These are phyloP conservation scores for Pisolithus albus DNA, from an alignment of 768 basidiomycete genomes.

Conservation along the genomic window DNA sequence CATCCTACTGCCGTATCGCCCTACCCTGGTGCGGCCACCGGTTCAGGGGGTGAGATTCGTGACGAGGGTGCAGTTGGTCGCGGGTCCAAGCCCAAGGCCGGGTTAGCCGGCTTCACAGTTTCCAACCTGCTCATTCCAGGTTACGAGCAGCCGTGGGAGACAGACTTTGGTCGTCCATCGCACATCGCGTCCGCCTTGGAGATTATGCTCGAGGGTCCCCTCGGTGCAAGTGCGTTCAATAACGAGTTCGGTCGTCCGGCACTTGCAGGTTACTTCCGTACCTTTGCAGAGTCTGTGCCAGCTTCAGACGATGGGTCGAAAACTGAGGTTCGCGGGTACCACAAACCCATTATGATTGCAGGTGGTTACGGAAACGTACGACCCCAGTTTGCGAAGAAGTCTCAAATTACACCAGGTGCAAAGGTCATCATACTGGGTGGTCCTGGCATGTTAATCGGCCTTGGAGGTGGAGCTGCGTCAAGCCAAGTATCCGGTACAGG, in stretches of 20 bases:
- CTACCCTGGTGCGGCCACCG: slow-evolving; percentile 97
- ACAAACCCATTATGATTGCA: slow-evolving; percentile 99
- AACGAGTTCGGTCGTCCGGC: slow-evolving; percentile 97
- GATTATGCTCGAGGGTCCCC: slow-evolving; percentile 95
- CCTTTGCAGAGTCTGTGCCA: slow-evolving; percentile 77
- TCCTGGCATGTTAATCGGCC: slow-evolving; percentile 91
- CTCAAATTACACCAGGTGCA: slow-evolving; percentile 68
- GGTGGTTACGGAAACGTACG: slow-evolving; percentile 95
- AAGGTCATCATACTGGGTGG: slow-evolving; percentile 92
- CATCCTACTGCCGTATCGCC: slow-evolving; percentile 98
- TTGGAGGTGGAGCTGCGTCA: slow-evolving; percentile 94
- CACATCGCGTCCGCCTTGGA: slow-evolving; percentile 92
- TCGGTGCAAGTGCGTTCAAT: slow-evolving; percentile 95
- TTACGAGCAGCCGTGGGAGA: slow-evolving; percentile 92
- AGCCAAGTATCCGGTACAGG: slow-evolving; percentile 88
- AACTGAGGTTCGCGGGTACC: slow-evolving; percentile 84
- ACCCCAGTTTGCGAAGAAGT: slow-evolving; percentile 74
- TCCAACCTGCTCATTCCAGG: slow-evolving; percentile 92
- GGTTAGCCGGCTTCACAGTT: slow-evolving; percentile 86
- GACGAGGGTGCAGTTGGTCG: slow-evolving; percentile 96
- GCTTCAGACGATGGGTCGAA: slow-evolving; percentile 38
- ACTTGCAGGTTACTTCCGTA: slow-evolving; percentile 90
- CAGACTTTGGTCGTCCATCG: slow-evolving; percentile 80
- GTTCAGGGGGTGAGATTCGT: slow-evolving; percentile 96
- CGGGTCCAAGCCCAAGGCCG: slow-evolving; percentile 95